These are phyloP conservation scores for Lagenaria siceraria DNA, from an alignment of 306 rosid genomes.

Conservation along the genomic window DNA sequence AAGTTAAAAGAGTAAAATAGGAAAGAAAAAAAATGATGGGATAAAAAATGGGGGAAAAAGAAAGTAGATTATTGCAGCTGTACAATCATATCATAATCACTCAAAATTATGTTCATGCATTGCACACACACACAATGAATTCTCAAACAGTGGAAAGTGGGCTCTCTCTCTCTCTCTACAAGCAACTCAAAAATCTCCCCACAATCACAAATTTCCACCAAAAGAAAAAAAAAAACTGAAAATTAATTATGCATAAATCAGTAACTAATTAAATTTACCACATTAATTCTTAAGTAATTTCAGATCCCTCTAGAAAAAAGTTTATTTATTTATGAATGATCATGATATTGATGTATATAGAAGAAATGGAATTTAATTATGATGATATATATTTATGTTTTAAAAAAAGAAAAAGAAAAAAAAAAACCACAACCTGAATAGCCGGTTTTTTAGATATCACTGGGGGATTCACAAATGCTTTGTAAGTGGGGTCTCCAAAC, in stretches of 20 bases:
- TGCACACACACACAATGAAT: neutral
- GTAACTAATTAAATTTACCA: neutral
- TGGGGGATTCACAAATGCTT: conserved; percentile 49
- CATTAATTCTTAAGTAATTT: neutral
- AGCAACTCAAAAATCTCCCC: neutral
- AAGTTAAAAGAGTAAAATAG: neutral
- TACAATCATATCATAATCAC: conserved; percentile 10
- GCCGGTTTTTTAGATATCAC: neutral
- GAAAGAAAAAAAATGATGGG: neutral
- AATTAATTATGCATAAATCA: neutral
- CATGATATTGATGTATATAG: neutral
- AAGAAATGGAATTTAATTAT: neutral
- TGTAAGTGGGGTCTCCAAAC: conserved; percentile 88
- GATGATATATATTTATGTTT: neutral
- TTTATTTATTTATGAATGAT: neutral
- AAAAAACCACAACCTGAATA: neutral
- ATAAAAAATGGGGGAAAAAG: neutral
- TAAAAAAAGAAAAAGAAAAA: neutral
- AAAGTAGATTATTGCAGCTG: neutral
- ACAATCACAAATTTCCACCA: neutral
- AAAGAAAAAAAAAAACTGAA: neutral
- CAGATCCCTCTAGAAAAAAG: neutral
- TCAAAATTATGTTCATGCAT: conserved; percentile 5
- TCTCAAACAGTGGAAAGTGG: neutral
- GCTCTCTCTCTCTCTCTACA: conserved; percentile 2